Conservation (phyloP, 1,284 basidiomycete genomes). For the Tylopilus sp. region DNA sequence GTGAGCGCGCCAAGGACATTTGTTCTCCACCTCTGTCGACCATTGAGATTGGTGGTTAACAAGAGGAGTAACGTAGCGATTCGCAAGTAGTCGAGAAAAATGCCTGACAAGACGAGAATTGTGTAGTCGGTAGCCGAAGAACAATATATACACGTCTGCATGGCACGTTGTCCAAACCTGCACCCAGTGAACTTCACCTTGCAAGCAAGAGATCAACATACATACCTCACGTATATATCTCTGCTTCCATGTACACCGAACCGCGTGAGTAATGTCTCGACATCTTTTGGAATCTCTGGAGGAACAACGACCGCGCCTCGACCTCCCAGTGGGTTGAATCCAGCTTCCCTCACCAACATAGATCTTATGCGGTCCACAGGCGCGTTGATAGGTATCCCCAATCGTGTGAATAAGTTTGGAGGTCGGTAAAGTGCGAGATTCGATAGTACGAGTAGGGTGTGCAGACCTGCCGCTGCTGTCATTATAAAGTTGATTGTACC, state of each 20-base stretch:
- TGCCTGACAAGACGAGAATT: conserved; percentile 60
- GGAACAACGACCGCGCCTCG: conserved; percentile 26
- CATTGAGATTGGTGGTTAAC: conserved; percentile 49
- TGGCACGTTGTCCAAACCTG: conserved; percentile 69
- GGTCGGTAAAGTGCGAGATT: conserved; percentile 58
- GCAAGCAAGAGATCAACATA: conserved; percentile 1
- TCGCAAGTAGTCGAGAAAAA: conserved; percentile 64
- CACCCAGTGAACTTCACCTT: conserved; percentile 13
- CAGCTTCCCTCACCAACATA: conserved; percentile 47
- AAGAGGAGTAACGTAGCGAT: conserved; percentile 63
- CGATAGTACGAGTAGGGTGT: conserved; percentile 62
- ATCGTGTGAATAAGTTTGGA: conserved; percentile 64
- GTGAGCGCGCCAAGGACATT: conserved; percentile 57
- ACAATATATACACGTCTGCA: conserved; percentile 69
- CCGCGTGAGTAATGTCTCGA: conserved; percentile 62
- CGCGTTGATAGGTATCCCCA: conserved; percentile 61
- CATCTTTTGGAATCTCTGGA: conserved; percentile 49
- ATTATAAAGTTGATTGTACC: conserved; percentile 11
- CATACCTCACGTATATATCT: conserved; percentile 64
- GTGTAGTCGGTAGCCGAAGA: conserved; percentile 62
- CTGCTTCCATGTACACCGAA: conserved; percentile 66
- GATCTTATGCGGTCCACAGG: conserved; percentile 60
- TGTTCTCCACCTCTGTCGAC: conserved; percentile 57
- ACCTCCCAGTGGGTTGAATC: conserved; percentile 16
- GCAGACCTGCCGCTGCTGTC: conserved; percentile 52